phyloP scores from a whole-genome alignment of 129 eudicot genomes.

The Arctium minus region DNA sequence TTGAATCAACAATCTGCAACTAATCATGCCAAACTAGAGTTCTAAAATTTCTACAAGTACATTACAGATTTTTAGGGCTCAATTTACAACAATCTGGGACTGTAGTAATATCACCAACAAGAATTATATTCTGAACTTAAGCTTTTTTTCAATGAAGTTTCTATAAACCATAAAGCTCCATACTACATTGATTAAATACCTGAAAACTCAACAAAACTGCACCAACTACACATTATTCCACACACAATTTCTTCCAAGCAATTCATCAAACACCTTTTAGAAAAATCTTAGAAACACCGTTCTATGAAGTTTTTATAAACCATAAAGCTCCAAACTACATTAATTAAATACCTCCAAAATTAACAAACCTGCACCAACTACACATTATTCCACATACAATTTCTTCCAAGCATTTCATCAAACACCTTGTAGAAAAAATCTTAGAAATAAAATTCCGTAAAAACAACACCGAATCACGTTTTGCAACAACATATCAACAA shows the following conservation, averaged over 20 bases:
- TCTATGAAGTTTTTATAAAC: too few relatives aligned
- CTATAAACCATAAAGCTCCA: not conserved
- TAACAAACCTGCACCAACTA: too few relatives aligned
- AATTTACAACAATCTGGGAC: too few relatives aligned
- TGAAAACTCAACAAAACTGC: not conserved
- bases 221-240: not conserved
- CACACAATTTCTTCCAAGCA: not conserved
- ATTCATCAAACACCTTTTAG: too few relatives aligned
- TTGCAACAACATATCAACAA: not conserved
- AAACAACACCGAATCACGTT: not conserved
- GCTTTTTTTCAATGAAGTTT: not conserved
- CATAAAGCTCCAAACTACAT: too few relatives aligned
- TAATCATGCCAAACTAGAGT: too few relatives aligned
- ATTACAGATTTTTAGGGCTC: not conserved
- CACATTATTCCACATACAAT: not conserved
- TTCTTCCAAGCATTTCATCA: not conserved
- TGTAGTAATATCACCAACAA: not conserved
- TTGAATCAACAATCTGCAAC: not conserved
- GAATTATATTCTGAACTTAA: not conserved
- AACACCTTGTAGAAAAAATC: not conserved
- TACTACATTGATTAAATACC: not conserved
- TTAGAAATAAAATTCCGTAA: not conserved
- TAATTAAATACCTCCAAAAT: too few relatives aligned
- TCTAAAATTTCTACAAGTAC: not conserved
- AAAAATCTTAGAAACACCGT: too few relatives aligned